phyloP scores from a whole-genome alignment of 495 filamentous ascomycete genomes.

The Niebla homalea region DNA sequence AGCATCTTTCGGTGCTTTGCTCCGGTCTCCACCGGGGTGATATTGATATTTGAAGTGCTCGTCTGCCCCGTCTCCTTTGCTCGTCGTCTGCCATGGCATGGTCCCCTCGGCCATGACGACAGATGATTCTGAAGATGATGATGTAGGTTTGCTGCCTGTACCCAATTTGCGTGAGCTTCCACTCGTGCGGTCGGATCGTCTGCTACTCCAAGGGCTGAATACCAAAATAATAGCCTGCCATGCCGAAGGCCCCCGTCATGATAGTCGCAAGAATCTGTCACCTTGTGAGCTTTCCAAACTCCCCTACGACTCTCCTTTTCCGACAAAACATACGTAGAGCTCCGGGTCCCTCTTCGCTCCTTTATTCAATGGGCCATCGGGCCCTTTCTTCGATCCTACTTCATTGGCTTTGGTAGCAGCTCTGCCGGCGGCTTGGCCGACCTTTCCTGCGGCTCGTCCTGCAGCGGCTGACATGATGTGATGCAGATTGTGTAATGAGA shows the following conservation, averaged over 20 bases:
- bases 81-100: slow-evolving; percentile 78
- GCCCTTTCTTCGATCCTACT: slow-evolving; percentile 22
- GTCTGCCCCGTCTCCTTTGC: slow-evolving; percentile 31
- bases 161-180: slow-evolving; percentile 2
- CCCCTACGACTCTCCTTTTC: too few relatives aligned
- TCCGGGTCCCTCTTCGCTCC: slow-evolving; percentile 67
- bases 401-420: slow-evolving; percentile 28
- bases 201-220: slow-evolving; percentile 6
- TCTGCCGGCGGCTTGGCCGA: slow-evolving; percentile 13
- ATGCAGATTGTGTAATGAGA: too few relatives aligned
- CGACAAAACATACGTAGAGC: slow-evolving; percentile 50
- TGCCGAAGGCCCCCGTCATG: slow-evolving; percentile 76
- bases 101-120: slow-evolving; percentile 58
- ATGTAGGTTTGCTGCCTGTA: slow-evolving; percentile 72
- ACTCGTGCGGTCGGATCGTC: not conserved
- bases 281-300: not conserved
- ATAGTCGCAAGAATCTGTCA: slow-evolving; percentile 73
- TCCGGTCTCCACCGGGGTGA: slow-evolving; percentile 77
- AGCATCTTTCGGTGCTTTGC: slow-evolving; percentile 65
- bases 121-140: slow-evolving; percentile 62
- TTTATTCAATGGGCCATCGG: slow-evolving; percentile 42
- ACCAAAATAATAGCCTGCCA: slow-evolving; percentile 83
- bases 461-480: slow-evolving; percentile 41
- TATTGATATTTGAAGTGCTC: slow-evolving; percentile 75
- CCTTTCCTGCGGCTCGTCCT: slow-evolving; percentile 32